A percentile compares a stretch with the other conserved stretches of the same genome.
These are phyloP conservation scores for Xanthoconium separans DNA, from an alignment of 1,284 basidiomycete genomes.

Conservation along the genomic window DNA sequence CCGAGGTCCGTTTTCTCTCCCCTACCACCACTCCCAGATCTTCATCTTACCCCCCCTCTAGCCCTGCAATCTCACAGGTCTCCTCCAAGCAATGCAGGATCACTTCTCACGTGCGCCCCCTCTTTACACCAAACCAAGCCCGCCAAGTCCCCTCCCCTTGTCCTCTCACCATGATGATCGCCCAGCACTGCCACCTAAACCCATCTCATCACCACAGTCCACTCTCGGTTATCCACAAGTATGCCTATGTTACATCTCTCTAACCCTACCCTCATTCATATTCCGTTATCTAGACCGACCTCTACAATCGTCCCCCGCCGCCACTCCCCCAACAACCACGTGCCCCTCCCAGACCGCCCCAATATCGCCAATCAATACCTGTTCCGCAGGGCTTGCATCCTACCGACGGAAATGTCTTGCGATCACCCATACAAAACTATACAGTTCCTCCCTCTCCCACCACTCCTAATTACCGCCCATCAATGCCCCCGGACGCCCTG, in stretches of 20 bases:
- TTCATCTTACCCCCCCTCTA: slow-evolving; percentile 32
- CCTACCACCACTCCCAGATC: slow-evolving; percentile 12
- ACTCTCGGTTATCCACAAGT: slow-evolving; percentile 20
- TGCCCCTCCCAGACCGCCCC: slow-evolving; percentile 28
- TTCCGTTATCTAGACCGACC: slow-evolving; percentile 27
- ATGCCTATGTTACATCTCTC: slow-evolving; percentile 7
- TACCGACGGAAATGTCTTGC: slow-evolving; percentile 21
- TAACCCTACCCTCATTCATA: slow-evolving; percentile 8
- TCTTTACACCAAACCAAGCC: slow-evolving; percentile 82
- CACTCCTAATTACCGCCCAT: slow-evolving; percentile 32
- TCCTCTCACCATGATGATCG: slow-evolving; percentile 30
- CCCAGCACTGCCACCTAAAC: slow-evolving; percentile 49
- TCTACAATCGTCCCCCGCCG: slow-evolving; percentile 39
- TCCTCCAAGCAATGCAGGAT: slow-evolving; percentile 74
- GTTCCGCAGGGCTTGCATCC: slow-evolving; percentile 12
- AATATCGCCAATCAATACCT: slow-evolving; percentile 29
- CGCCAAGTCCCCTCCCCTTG: slow-evolving; percentile 21
- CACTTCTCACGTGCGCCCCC: slow-evolving; percentile 87
- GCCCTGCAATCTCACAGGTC: slow-evolving; percentile 66
- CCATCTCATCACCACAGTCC: slow-evolving; percentile 24
- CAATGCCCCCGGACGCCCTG: slow-evolving; percentile 21
- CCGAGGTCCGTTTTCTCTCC: slow-evolving; percentile 61
- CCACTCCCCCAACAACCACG: slow-evolving; percentile 36
- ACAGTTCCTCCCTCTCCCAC: slow-evolving; percentile 24
- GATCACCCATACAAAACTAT: slow-evolving; percentile 24